Base-by-base conservation (phyloP, 495 filamentous ascomycete genomes). In the Penicillium subrubescens region DNA sequence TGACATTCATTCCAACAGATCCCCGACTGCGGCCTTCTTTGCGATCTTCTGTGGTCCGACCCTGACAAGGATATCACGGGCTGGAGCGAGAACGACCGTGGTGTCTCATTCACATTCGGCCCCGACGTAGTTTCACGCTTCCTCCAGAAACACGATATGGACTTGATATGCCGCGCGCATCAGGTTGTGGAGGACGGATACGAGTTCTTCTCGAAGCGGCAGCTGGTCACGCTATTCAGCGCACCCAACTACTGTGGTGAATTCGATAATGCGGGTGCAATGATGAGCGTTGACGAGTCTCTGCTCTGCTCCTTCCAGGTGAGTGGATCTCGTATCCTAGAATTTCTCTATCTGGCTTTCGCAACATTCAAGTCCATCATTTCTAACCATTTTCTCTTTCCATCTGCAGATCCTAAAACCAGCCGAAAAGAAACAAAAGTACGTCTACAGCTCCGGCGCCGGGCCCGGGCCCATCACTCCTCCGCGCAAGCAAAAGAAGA, bases 391-490 rank as follows among this genome's bases (percentile, higher is more conserved):
- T 33, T 60, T 58, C 52, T 27, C 52, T 33, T 48, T 50, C 48
- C 17, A 31, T 50, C 25, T 43, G 27, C 69, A 98, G 94, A 99
- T 99, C 79, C 84, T 99, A 82, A 99, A 98, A 84, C 95, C 95
- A 74, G 95, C 95, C 80, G 95, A 99, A 87, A 99, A 99, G 89
- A 99, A 99, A 90, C 94, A 97, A 92, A 99, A 99, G 93, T 99
- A 97, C 86, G 94, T 97, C 76, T 91, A 91, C 83, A 91, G 91
- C 83, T 87, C 89, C 82, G 87, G 89, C 87, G 25, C 25, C 25
- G 25, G 25, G 25, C 25, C 25, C 25, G 89, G 89, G 82, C 87
- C 90, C 81, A 85, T 91, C 82, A 95, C 91, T 88, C 89, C 91
- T 87, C 92, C 90, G 82, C 90, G 92, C 88, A 94, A 91, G 80